phyloP scores from a whole-genome alignment of 106 monocot species.

The Dendrobium catenatum region DNA sequence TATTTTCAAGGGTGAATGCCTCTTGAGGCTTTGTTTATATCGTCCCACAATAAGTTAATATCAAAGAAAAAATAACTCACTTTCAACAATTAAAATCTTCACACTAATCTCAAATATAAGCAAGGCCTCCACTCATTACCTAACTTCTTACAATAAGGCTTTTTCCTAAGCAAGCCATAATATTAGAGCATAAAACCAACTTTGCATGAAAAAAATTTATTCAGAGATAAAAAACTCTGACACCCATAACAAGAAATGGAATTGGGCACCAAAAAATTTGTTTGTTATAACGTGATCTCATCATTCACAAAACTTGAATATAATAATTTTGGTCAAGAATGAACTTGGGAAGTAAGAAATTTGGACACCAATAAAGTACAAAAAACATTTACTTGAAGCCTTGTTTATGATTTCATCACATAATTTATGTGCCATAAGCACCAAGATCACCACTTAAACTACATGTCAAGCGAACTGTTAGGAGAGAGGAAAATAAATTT shows the following conservation, averaged over 20 bases:
- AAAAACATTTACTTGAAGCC: too few relatives aligned
- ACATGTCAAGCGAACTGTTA: neutral
- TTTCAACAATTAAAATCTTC: too few relatives aligned
- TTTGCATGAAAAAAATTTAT: neutral
- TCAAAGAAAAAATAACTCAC: neutral
- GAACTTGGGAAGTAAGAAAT: neutral
- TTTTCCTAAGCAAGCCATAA: neutral
- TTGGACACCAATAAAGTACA: too few relatives aligned
- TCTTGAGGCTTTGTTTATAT: neutral
- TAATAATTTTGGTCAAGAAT: neutral
- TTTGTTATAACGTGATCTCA: neutral
- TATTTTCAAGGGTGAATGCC: too few relatives aligned
- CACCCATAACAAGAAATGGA: neutral
- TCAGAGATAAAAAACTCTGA: neutral
- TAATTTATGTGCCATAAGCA: neutral
- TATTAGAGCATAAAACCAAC: neutral
- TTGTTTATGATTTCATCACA: neutral
- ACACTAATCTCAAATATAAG: neutral
- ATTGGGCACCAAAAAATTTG: neutral
- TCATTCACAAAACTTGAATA: neutral
- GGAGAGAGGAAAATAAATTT: neutral
- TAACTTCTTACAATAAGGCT: neutral
- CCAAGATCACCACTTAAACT: neutral
- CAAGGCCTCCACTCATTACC: neutral
- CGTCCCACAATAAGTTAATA: neutral